A percentile compares a stretch with the other conserved stretches of the same genome.
Conservation (phyloP, 352 stramenopile species). For the Phytopythium delawarense region DNA sequence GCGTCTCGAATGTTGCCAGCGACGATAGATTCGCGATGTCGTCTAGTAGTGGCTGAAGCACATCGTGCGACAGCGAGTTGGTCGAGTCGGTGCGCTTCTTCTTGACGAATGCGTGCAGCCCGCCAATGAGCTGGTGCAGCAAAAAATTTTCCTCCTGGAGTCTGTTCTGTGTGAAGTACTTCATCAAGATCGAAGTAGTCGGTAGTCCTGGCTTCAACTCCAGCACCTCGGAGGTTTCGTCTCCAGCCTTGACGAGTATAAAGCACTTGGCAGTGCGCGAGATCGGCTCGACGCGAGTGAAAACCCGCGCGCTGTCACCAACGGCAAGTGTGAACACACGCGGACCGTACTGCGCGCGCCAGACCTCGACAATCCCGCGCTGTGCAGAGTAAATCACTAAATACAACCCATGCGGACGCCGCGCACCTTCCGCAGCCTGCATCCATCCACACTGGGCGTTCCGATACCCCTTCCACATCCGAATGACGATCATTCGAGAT, state of each 20-base stretch:
- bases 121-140: slow-evolving; percentile 72
- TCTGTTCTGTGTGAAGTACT: slow-evolving; percentile 86
- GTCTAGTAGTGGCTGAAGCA: slow-evolving; percentile 46
- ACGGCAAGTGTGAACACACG: slow-evolving; percentile 72
- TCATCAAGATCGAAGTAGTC: slow-evolving; percentile 63
- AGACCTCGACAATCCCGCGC: slow-evolving; percentile 80
- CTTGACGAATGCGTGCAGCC: slow-evolving; percentile 68
- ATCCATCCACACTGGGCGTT: slow-evolving; percentile 83
- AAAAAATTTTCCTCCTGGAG: slow-evolving; percentile 86
- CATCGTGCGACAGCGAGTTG: slow-evolving; percentile 47
- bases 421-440: slow-evolving; percentile 52
- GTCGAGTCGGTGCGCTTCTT: slow-evolving; percentile 37
- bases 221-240: slow-evolving; percentile 44
- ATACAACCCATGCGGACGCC: slow-evolving; percentile 54
- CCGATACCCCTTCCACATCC: slow-evolving; percentile 87
- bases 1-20: slow-evolving; percentile 55
- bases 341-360: slow-evolving; percentile 70
- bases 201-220: slow-evolving; percentile 49
- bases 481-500: slow-evolving; percentile 72
- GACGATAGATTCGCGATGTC: slow-evolving; percentile 65
- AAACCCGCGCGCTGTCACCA: slow-evolving; percentile 59
- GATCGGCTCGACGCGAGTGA: slow-evolving; percentile 42
- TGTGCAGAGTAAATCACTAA: slow-evolving; percentile 84
- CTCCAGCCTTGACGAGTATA: slow-evolving; percentile 33
- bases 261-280: slow-evolving; percentile 45